phyloP scores from a whole-genome alignment of 176 grass and related monocot genomes.

The Eremochloa ophiuroides region DNA sequence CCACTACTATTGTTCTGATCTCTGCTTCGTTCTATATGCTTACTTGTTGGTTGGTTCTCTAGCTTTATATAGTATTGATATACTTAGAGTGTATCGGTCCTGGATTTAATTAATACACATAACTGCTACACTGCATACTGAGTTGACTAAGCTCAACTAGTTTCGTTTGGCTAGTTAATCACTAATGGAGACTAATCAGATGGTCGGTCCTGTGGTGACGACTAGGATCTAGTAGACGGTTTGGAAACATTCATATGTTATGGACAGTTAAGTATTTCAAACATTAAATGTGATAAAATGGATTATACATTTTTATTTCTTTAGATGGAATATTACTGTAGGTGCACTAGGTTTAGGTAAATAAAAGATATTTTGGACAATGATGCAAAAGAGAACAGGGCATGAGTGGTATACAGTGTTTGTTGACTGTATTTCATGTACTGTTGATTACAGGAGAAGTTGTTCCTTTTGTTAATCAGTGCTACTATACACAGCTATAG shows the following conservation, averaged over 20 bases:
- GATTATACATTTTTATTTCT: not conserved
- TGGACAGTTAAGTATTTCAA: not conserved
- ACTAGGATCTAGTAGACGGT: too few relatives aligned
- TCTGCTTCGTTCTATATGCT: too few relatives aligned
- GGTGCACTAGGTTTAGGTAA: not conserved
- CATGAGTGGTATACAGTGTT: not conserved
- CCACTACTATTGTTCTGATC: too few relatives aligned
- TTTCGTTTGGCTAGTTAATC: too few relatives aligned
- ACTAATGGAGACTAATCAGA: too few relatives aligned
- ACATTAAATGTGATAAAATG: not conserved
- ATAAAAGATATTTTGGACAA: not conserved
- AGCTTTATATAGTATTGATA: too few relatives aligned
- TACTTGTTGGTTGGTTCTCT: too few relatives aligned
- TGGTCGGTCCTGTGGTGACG: too few relatives aligned
- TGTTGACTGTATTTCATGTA: conserved; percentile 41
- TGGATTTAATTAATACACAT: too few relatives aligned
- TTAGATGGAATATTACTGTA: not conserved
- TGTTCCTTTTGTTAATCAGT: not conserved
- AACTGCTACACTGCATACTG: too few relatives aligned
- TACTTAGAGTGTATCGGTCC: too few relatives aligned
- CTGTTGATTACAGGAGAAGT: not conserved
- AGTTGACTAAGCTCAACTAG: too few relatives aligned
- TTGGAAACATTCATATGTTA: not conserved
- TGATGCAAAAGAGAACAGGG: not conserved
- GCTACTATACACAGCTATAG: not conserved